Evolutionary conservation across 2,329 filamentous ascomycete species (phyloP).

Genomic region (Penicillium corylophilum): DNA sequence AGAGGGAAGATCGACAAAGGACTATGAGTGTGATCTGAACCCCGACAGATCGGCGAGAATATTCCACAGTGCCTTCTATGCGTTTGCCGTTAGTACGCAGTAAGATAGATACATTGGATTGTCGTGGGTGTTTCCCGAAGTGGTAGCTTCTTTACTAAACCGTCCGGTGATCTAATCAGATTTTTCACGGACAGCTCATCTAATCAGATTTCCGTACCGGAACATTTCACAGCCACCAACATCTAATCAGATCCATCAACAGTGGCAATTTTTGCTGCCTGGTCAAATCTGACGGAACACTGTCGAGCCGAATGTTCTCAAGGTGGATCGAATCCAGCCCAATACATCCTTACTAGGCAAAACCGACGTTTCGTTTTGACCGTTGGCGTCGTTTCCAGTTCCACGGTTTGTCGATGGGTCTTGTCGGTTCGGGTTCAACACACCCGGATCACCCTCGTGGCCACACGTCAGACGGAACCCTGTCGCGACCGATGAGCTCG

Average conservation of each 20-base stretch:
- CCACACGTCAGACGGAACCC: neutral
- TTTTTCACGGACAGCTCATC: neutral
- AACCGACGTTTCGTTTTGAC: neutral
- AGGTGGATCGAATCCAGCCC: neutral
- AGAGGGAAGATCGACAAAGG: neutral
- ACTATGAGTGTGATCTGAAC: neutral
- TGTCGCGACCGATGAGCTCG: neutral
- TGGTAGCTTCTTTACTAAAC: neutral
- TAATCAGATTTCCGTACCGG: neutral
- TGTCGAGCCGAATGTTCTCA: neutral
- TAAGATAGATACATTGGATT: neutral
- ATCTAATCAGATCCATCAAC: slow-evolving; percentile 24
- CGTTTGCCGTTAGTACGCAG: neutral
- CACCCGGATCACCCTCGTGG: neutral
- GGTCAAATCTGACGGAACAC: neutral
- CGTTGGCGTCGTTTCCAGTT: neutral
- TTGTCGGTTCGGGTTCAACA: neutral
- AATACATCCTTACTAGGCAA: neutral
- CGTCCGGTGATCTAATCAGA: neutral
- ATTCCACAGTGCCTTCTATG: neutral
- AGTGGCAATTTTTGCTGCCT: slow-evolving; percentile 9
- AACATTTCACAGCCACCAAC: slow-evolving; percentile 9
- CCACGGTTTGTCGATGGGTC: slow-evolving; percentile 2
- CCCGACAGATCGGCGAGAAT: neutral
- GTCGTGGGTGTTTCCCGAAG: neutral